Conservation (phyloP, 1,139 yeast genomes). For the Torulaspora pretoriensis region DNA sequence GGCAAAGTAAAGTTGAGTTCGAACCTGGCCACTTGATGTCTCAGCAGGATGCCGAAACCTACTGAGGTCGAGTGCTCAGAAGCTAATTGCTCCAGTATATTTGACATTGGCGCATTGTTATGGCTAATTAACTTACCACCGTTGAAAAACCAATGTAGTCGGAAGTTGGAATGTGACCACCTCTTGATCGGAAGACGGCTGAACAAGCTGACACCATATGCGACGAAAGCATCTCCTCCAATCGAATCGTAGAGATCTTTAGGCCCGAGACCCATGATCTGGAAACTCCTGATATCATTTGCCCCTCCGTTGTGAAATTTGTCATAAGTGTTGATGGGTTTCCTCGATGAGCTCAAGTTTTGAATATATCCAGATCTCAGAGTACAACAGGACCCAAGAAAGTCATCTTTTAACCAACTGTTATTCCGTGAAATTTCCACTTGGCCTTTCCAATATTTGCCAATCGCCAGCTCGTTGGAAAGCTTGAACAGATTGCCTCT, state of each 20-base stretch:
- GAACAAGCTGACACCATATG: conserved; percentile 67
- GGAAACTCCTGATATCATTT: conserved; percentile 36
- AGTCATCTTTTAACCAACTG: conserved; percentile 28
- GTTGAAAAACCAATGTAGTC: conserved; percentile 66
- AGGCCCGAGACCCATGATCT: conserved; percentile 77
- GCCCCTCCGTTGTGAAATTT: conserved; percentile 55
- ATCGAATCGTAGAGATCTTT: conserved; percentile 50
- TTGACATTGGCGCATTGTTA: conserved; percentile 28
- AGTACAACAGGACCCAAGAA: conserved; percentile 41
- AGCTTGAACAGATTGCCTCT: conserved; percentile 52
- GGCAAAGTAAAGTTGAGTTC: conserved; percentile 88
- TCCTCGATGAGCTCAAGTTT: conserved; percentile 34
- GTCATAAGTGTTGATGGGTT: conserved; percentile 40
- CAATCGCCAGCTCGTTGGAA: conserved; percentile 49
- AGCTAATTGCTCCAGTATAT: conserved; percentile 34
- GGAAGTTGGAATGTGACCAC: conserved; percentile 53
- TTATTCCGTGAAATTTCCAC: conserved; percentile 47
- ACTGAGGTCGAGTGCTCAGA: conserved; percentile 51
- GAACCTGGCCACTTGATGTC: conserved; percentile 86
- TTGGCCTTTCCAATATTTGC: conserved; percentile 33
- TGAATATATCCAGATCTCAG: conserved; percentile 52
- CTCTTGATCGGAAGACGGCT: conserved; percentile 58
- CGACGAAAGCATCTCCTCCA: conserved; percentile 77
- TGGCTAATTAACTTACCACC: conserved; percentile 61
- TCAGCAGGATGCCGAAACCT: conserved; percentile 76